Base-by-base conservation (phyloP, 1,139 yeast species). In the Kodamaea arcana region DNA sequence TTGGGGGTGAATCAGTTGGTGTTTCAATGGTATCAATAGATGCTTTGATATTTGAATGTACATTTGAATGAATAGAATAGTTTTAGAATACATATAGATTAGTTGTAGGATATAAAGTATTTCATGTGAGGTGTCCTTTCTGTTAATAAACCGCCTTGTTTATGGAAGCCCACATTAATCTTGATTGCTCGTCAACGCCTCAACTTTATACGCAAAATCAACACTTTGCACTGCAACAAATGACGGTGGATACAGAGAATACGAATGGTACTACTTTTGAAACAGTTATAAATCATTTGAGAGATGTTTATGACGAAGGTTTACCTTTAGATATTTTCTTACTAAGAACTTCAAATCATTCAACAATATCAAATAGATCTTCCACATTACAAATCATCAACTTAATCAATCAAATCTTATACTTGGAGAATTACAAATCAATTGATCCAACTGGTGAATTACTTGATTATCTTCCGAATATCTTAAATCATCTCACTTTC, bases 381-480 rank as follows among this genome's bases (percentile, higher is more conserved):
- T 24, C 26, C n/a, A n/a, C 23, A 12, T 21, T 32, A 14, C n/a
- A n/a, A n/a, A n/a, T n/a, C n/a, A 27, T 32, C 15, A 21, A 26
- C 4, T 18, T 32, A 14, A 27, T 32, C 11, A 29, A 24, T 32
- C 30, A 29, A 9, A 30, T 36, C 18, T 13, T 36, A 13, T 14
- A n/a, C 16, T 13, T 15, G 15, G 11, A 12, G 6, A 25, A 25
- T n/a, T 25, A 25, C 11, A 9, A 12, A 25, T 14, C 37, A 10
- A 33, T 54, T 10, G 69, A 63, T 40, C 56, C 60, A 1, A 39
- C 47, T 5, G 41, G 40, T 4, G 37, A 37, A 5, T 37, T 57
- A 3, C 37, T 60, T 3, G 48, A 44, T 7, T 45, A 63, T 11
- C 47, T 59, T 21, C 56, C 51, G 23, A 42, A 48, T 7, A 32